Percentiles rank a stretch among this genome's conserved stretches.
These are phyloP conservation scores for Thelephora aurantiotincta DNA, from an alignment of 768 basidiomycete genomes.

Conservation along the genomic window DNA sequence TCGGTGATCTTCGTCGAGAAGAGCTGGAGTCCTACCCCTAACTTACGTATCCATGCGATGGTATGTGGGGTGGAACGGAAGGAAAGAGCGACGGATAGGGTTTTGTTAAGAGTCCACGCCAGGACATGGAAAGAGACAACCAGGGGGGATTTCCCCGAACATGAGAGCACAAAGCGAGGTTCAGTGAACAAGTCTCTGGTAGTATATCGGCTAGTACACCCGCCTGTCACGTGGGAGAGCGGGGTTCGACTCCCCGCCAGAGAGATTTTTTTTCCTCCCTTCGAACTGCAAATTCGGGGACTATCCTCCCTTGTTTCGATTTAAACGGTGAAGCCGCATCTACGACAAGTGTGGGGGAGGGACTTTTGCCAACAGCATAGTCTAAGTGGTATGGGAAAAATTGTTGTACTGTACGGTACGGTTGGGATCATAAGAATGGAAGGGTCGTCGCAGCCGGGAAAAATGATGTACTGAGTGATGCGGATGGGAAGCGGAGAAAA, in stretches of 20 bases:
- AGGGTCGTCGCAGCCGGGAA: no score
- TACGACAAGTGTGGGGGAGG: no score
- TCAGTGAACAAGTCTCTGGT: neutral
- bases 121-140: constrained; percentile 15
- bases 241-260: constrained; percentile 35
- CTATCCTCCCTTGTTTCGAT: no score
- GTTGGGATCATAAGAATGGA: no score
- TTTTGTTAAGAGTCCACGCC: constrained; percentile 11
- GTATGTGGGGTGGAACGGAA: constrained; percentile 14
- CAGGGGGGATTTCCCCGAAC: constrained; percentile 7
- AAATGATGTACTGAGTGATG: no score
- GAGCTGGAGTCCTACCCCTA: constrained; percentile 11
- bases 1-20: constrained; percentile 11
- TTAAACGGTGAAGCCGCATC: no score
- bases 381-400: no score
- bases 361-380: no score
- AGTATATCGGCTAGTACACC: no score
- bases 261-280: constrained; percentile 2
- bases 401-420: no score
- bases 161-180: constrained; percentile 4
- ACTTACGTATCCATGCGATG: constrained; percentile 13
- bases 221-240: constrained; percentile 21
- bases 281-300: no score
- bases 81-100: constrained; percentile 8
- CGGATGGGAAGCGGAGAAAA: no score